Percentiles rank a stretch among this genome's conserved stretches.
Conservation (phyloP, 345 rosid species). For the Eutrema heterophyllum region DNA sequence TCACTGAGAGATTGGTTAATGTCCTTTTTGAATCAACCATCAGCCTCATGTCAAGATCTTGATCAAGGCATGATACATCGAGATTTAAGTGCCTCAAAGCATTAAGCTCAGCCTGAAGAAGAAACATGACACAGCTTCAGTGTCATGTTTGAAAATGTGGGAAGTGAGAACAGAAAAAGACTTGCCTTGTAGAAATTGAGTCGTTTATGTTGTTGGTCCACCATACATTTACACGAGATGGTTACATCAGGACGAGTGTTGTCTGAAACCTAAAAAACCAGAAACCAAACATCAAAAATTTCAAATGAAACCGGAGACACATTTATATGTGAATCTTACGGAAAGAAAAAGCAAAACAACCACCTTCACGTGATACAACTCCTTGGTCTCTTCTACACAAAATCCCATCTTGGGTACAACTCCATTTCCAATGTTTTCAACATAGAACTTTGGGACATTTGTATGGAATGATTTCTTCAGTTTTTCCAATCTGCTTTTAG, state of each 20-base stretch:
- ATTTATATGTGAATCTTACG: not conserved
- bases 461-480: slow-evolving; percentile 35
- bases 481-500: slow-evolving; percentile 30
- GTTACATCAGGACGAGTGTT: slow-evolving; percentile 33
- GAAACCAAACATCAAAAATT: not conserved
- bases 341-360: not conserved
- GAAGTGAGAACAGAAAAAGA: not conserved
- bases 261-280: slow-evolving; percentile 32
- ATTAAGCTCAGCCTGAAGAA: slow-evolving; percentile 37
- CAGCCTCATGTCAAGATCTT: slow-evolving; percentile 64
- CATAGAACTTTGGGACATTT: slow-evolving; percentile 39
- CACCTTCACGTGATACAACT: slow-evolving; percentile 54
- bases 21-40: slow-evolving; percentile 43
- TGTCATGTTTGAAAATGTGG: not conserved
- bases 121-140: not conserved
- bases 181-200: slow-evolving; percentile 49
- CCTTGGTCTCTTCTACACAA: slow-evolving; percentile 38
- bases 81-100: slow-evolving; percentile 42
- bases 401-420: slow-evolving; percentile 42
- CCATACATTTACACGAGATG: slow-evolving; percentile 54
- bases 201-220: slow-evolving; percentile 31
- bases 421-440: slow-evolving; percentile 30
- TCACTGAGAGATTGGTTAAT: slow-evolving; percentile 42
- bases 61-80: slow-evolving; percentile 57
- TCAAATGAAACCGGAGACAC: not conserved